Percentiles rank a stretch among this genome's conserved stretches.
phyloP scores from a whole-genome alignment of 1,139 yeast genomes.

The Pichia sp. region DNA sequence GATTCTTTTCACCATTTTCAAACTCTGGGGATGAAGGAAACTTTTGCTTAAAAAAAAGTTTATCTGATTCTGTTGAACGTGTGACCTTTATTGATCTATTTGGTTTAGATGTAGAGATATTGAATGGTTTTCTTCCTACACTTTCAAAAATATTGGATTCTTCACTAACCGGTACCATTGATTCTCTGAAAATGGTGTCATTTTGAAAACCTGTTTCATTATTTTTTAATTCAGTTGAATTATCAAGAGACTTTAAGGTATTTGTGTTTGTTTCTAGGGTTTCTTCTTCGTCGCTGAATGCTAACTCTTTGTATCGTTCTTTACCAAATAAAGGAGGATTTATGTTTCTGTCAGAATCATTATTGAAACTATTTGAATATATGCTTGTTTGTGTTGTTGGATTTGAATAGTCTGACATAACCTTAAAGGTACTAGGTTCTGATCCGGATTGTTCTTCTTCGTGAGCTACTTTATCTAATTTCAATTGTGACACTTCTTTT shows the following conservation, averaged over 20 bases:
- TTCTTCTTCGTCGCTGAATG: neutral
- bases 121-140: conserved; percentile 4
- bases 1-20: neutral
- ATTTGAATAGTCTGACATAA: conserved; percentile 37
- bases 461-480: conserved; percentile 1
- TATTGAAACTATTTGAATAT: conserved; percentile 10
- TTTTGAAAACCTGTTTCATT: conserved; percentile 25
- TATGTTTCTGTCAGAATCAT: conserved; percentile 8
- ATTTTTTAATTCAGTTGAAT: neutral
- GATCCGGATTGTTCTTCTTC: conserved; percentile 15
- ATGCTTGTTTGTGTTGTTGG: conserved; percentile 36
- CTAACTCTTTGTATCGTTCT: neutral
- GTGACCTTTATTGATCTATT: neutral
- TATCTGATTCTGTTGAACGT: neutral
- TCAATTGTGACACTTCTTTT: conserved; percentile 16
- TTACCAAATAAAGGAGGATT: neutral
- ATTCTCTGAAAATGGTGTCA: conserved; percentile 26
- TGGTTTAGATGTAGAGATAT: conserved; percentile 1
- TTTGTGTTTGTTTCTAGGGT: neutral
- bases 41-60: conserved; percentile 5
- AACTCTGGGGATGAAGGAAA: neutral
- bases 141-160: conserved; percentile 7
- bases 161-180: conserved; percentile 23
- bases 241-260: neutral
- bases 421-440: conserved; percentile 25